Base-by-base conservation (phyloP, 345 rosid genomes). In the Tarenaya hassleriana region DNA sequence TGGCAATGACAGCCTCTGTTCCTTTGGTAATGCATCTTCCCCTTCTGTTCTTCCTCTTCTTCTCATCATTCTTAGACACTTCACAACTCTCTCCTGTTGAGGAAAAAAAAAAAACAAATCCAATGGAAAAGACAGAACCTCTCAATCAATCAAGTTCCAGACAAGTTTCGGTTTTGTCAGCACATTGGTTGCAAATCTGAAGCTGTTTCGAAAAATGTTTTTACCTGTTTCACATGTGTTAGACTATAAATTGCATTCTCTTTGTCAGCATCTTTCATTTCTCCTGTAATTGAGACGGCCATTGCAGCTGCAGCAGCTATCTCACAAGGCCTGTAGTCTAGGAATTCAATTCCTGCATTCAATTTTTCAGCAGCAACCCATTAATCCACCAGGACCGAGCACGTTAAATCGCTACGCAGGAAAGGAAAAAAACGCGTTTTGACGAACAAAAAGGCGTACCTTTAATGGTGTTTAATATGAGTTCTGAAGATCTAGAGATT, bases 281-380 rank as follows among this genome's bases (percentile, higher is more conserved):
- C 77, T 58, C 54, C 61, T 52, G 67, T 73, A 52, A 71, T 63
- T 65, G 80, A 68, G 61, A 74, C 84, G 67, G 72, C 70, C 31
- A 81, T 53, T 40, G 86, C 80, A 20, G 76, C 86, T 15, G 89
- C 89, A 33, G 89, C 94, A 37, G 89, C 82, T 53, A 81, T 70
- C 71, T 84, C 94, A 66, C 89, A 81, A 48, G 94, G 84, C 60
- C 63, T 79, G 68, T 77, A 84, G 60, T 79, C 86, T 69, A 81
- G 72, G 77, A 84, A 81, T 67, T 81, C 83, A 79, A 75, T 72
- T 17, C 73, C 94, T 84, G 80, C 80, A 81, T 78, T 76, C 58
- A 81, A 67, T 66, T 68, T 35, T 56, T 63, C 0, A 10, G 11
- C 9, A 4, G 40, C 7, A 21, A 64, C 27, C 66, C 58, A 56